Conservation (phyloP, 2,329 filamentous ascomycete genomes). For the Fusarium nurragi region DNA sequence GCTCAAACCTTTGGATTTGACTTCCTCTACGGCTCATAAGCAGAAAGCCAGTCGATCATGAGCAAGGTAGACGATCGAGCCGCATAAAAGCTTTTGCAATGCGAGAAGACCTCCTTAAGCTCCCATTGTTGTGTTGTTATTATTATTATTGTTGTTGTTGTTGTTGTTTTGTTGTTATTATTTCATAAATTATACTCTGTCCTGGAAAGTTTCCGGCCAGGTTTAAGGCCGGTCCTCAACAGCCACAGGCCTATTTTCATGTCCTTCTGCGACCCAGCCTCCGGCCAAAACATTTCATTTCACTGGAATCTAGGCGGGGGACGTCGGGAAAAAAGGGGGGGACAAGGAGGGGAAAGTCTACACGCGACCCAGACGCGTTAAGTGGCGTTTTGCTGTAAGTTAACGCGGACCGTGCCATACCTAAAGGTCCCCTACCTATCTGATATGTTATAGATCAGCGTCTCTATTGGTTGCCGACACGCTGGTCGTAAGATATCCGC, state of each 20-base stretch:
- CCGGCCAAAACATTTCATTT: conserved; percentile 23
- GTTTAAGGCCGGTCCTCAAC: conserved; percentile 1
- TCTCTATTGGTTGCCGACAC: conserved; percentile 25
- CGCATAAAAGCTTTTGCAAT: background rate
- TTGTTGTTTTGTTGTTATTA: no score
- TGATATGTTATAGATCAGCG: background rate
- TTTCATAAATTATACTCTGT: conserved; percentile 10
- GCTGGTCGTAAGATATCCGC: conserved; percentile 15
- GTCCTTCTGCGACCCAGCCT: conserved; percentile 26
- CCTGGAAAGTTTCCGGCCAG: background rate
- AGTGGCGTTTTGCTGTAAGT: conserved; percentile 30
- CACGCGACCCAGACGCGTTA: conserved; percentile 40
- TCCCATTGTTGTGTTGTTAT: background rate
- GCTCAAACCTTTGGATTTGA: background rate
- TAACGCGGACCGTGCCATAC: conserved; percentile 25
- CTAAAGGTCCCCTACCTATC: background rate
- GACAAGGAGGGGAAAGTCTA: conserved; percentile 8
- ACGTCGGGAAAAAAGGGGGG: conserved; percentile 23
- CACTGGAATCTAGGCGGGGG: conserved; percentile 31
- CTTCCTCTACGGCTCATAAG: background rate
- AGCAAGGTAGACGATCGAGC: background rate
- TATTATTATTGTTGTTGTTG: conserved; percentile 10
- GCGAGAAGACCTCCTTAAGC: background rate
- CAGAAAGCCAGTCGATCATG: background rate
- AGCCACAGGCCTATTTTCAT: conserved; percentile 21